A percentile compares a stretch with the other conserved stretches of the same genome.
phyloP scores from a whole-genome alignment of 2,329 filamentous ascomycete genomes.

The Xylariomycetidae sp. region DNA sequence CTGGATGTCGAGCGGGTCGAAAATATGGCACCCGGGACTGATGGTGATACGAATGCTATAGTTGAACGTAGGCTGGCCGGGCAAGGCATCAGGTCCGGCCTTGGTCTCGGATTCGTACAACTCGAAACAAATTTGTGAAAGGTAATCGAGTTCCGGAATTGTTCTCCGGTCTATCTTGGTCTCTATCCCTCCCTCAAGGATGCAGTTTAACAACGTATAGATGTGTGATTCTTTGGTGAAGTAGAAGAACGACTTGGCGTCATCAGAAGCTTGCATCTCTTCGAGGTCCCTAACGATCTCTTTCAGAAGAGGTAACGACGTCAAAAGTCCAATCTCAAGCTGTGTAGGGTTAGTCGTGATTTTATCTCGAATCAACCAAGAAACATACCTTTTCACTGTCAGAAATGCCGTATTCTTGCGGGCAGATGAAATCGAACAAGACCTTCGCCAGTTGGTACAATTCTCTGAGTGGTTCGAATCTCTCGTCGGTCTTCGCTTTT shows the following conservation, averaged over 20 bases:
- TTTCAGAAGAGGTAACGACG: constrained; percentile 86
- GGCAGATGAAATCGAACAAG: constrained; percentile 96
- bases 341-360: too few relatives aligned
- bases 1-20: constrained; percentile 93
- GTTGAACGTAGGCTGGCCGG: constrained; percentile 70
- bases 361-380: too few relatives aligned
- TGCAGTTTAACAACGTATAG: constrained; percentile 96
- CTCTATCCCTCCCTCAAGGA: constrained; percentile 91
- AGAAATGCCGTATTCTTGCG: constrained; percentile 95
- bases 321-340: constrained; percentile 94
- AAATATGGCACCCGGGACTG: constrained; percentile 92
- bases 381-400: constrained; percentile 71
- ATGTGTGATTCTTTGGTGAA: constrained; percentile 99
- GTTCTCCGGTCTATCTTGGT: constrained; percentile 94
- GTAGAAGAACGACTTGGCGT: constrained; percentile 96
- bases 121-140: constrained; percentile 97
- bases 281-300: constrained; percentile 97
- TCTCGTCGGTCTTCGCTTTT: constrained; percentile 76
- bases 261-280: constrained; percentile 90
- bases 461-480: constrained; percentile 84
- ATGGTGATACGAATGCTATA: constrained; percentile 97
- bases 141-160: constrained; percentile 95
- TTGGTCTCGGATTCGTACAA: constrained; percentile 91
- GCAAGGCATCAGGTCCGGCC: constrained; percentile 37
- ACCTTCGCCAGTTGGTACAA: constrained; percentile 92